phyloP scores from a whole-genome alignment of 2,329 filamentous ascomycete species.

The Epichloe hybrida region DNA sequence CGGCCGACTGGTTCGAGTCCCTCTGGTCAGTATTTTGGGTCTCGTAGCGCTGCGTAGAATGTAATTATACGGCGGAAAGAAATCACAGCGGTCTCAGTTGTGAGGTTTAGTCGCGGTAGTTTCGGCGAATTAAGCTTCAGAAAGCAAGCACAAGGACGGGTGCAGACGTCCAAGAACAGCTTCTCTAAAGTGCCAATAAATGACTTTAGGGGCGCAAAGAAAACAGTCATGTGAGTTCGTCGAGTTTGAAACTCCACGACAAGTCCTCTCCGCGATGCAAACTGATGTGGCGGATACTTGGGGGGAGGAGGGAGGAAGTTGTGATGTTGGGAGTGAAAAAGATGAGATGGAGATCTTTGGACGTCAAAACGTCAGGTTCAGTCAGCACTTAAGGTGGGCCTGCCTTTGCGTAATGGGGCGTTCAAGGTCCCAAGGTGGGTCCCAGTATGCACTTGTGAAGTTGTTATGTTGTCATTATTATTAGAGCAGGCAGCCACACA shows the following conservation, averaged over 20 bases:
- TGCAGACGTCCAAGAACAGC: constrained; percentile 28
- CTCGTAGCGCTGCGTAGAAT: not conserved
- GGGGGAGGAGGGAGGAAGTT: constrained; percentile 8
- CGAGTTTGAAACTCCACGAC: not conserved
- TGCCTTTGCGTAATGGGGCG: constrained; percentile 27
- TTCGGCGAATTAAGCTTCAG: constrained; percentile 6
- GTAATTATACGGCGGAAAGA: not conserved
- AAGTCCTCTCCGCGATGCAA: not conserved
- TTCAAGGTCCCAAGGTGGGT: constrained; percentile 1
- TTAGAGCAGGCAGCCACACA: no score
- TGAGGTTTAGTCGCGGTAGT: not conserved
- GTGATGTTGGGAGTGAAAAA: constrained; percentile 13
- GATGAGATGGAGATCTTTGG: constrained; percentile 9
- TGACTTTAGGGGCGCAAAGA: not conserved
- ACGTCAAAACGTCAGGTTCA: constrained; percentile 24
- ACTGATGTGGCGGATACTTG: constrained; percentile 4
- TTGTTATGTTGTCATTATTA: not conserved
- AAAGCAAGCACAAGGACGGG: constrained; percentile 20
- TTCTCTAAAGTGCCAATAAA: constrained; percentile 7
- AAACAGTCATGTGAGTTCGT: no score
- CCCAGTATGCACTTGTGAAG: not conserved
- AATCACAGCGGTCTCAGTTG: constrained; percentile 1
- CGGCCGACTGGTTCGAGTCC: not conserved
- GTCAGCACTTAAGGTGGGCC: constrained; percentile 22
- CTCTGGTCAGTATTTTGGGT: not conserved